A percentile compares a stretch with the other conserved stretches of the same genome.
These are phyloP conservation scores for Panicum miliaceum DNA, from an alignment of 176 grass and related monocot genomes.

Conservation along the genomic window DNA sequence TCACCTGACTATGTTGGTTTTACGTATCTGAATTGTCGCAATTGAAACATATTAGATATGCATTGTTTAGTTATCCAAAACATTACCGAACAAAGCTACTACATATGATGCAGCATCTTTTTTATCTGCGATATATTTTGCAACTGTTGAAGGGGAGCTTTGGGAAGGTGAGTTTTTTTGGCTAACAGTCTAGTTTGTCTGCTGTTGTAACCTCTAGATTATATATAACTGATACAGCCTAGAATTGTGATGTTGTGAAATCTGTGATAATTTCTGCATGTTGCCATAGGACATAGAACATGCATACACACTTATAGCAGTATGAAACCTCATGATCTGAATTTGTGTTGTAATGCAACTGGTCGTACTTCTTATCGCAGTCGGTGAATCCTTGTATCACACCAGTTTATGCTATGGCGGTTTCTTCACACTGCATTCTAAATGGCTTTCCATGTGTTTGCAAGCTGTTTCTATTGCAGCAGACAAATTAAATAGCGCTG, in stretches of 20 bases:
- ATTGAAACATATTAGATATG: not conserved
- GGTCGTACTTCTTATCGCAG: too few relatives aligned
- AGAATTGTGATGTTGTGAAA: not conserved
- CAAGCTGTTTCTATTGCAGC: not conserved
- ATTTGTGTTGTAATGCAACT: not conserved
- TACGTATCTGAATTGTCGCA: not conserved
- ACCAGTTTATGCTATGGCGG: not conserved
- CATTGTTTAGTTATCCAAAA: not conserved
- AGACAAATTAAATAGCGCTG: not conserved
- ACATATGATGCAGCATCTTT: not conserved
- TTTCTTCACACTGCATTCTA: not conserved
- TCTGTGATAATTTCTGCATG: not conserved
- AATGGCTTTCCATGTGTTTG: not conserved
- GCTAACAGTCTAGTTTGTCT: not conserved
- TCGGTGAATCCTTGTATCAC: not conserved
- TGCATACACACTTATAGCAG: not conserved
- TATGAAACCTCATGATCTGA: not conserved
- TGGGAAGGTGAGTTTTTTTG: not conserved
- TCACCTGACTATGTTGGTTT: not conserved
- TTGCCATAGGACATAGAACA: not conserved
- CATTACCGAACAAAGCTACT: not conserved
- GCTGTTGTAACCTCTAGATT: not conserved
- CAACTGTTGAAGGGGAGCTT: not conserved
- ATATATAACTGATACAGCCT: not conserved
- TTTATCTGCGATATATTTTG: not conserved